These are phyloP conservation scores for Pseudocercospora cruenta DNA, from an alignment of 2,329 filamentous ascomycete genomes.

Conservation along the genomic window DNA sequence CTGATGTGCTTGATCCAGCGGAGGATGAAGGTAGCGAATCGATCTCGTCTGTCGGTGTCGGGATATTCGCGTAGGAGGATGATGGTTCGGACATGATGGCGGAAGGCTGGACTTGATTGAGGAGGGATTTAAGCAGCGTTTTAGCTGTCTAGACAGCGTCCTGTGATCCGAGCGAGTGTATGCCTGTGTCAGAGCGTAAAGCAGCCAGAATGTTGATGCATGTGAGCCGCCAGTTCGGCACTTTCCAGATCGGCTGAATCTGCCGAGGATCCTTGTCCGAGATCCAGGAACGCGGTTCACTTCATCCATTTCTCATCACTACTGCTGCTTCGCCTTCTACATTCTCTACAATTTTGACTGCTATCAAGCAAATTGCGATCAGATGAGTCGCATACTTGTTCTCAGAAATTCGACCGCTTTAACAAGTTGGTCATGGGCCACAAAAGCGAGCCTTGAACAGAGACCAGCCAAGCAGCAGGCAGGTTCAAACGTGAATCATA, in stretches of 20 bases:
- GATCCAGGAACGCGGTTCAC: neutral
- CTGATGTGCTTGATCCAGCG: conserved; percentile 51
- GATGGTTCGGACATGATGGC: conserved; percentile 52
- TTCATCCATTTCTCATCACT: neutral
- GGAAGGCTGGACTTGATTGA: neutral
- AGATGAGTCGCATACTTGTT: too few relatives aligned
- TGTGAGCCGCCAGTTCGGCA: neutral
- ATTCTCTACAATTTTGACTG: too few relatives aligned
- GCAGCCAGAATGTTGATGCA: neutral
- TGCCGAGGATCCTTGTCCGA: neutral
- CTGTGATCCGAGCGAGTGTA: neutral
- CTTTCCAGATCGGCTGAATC: neutral
- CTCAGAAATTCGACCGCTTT: too few relatives aligned
- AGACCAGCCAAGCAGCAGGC: too few relatives aligned
- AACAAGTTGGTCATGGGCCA: too few relatives aligned
- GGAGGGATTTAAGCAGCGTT: neutral
- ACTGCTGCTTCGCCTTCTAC: too few relatives aligned
- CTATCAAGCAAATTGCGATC: too few relatives aligned
- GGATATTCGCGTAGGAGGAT: conserved; percentile 53
- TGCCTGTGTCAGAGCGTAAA: neutral
- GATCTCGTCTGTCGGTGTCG: conserved; percentile 46
- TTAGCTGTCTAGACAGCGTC: neutral
- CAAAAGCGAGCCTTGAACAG: too few relatives aligned
- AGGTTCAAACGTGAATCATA: too few relatives aligned
- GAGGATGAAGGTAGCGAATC: conserved; percentile 57